Evolutionary conservation across 23 red algal species (phyloP), one percentile per base, ranked within the genome.

Genomic region (Gracilaria domingensis): DNA sequence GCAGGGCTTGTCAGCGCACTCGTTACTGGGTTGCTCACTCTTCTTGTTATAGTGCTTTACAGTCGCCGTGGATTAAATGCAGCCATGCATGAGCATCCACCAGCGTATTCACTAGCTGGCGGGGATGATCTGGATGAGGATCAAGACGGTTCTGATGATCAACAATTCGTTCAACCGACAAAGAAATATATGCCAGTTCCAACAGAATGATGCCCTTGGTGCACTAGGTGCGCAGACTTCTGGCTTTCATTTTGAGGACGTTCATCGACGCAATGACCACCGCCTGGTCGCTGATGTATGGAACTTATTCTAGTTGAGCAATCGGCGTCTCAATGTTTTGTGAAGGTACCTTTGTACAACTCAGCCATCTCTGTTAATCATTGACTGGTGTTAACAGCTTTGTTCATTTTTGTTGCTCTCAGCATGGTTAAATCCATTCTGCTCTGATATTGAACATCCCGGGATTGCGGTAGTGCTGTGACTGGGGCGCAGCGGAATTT

Each of bases 101-200:
- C 32, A 34, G 50, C 87, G 16, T 66, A 74, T 24, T 62, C 87
- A 57, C 34, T 62, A 79, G 64, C 64, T 38, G 72, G 72, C 26
- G 72, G 72, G 20, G 71, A 90, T 49, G 45, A 57, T 81, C 38
- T 90, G 54, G 76, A 90, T 81, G 87, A 79, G 4, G 87, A 90
- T 64, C 66, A 69, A 18, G 87, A 90, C 13, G 79, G 36, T 20
- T 38, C 47, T 60, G 53, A 36, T 42, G 79, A 82, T 62, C 79
- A 45, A 20, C 53, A 82, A 38, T 59, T 16, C 53, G 26, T 82
- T 62, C 53, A 62, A 33, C 79, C 79, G 1, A 77, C 23, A 0
- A 77, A 77, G 72, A 77, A 50, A 25, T 77, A 77, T 50, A 77
- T 77, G 72, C 72, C 38, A n/a, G 72, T 77, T 26, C 72, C 72